phyloP scores from a whole-genome alignment of 352 stramenopile species.

The Globisporangium okanoganense region DNA sequence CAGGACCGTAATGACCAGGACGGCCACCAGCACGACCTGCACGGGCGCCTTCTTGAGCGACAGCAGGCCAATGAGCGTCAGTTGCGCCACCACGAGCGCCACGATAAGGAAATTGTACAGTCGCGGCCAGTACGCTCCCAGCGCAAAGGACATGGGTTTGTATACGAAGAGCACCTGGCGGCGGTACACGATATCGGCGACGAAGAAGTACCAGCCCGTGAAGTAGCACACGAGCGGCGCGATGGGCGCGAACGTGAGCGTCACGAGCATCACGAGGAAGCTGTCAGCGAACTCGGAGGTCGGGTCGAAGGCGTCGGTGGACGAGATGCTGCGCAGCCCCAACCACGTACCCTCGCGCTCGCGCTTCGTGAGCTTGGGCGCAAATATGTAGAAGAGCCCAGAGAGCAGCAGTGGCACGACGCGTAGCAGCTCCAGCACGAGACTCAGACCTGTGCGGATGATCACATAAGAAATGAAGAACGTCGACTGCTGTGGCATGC shows the following conservation, averaged over 20 bases:
- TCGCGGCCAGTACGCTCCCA: constrained; percentile 72
- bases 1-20: constrained; percentile 37
- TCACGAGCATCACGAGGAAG: constrained; percentile 71
- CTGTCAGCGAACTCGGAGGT: constrained; percentile 52
- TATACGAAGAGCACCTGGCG: constrained; percentile 75
- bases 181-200: constrained; percentile 66
- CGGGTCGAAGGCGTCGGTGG: constrained; percentile 58
- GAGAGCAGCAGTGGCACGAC: constrained; percentile 49
- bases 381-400: constrained; percentile 44
- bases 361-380: constrained; percentile 55
- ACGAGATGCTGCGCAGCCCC: constrained; percentile 42
- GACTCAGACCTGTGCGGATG: constrained; percentile 52
- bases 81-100: constrained; percentile 64
- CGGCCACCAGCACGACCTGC: constrained; percentile 17
- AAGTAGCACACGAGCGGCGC: constrained; percentile 78
- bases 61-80: constrained; percentile 74
- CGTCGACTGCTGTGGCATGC: constrained; percentile 79
- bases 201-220: constrained; percentile 62
- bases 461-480: constrained; percentile 86
- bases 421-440: constrained; percentile 61
- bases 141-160: constrained; percentile 41
- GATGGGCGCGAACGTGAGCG: constrained; percentile 75
- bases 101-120: constrained; percentile 76
- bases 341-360: constrained; percentile 56
- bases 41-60: constrained; percentile 64